phyloP scores from a whole-genome alignment of 371 early-diverging fungal genomes.

The Zopfochytrium polystomum region DNA sequence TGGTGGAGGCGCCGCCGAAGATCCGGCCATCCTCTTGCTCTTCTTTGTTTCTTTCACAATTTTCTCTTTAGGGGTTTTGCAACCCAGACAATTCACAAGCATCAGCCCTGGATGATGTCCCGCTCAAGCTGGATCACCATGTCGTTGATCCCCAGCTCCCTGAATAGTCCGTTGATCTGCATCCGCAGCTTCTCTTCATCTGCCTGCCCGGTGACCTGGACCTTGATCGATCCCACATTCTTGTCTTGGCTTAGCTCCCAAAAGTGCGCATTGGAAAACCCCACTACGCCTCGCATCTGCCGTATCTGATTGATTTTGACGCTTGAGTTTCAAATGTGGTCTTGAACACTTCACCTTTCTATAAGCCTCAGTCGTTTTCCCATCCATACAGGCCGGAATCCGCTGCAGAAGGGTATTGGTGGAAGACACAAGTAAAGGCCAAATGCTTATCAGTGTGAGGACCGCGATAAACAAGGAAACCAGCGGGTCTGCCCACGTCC shows the following conservation, averaged over 20 bases:
- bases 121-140: conserved; percentile 41
- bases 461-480: conserved; percentile 90
- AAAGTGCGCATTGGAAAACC: conserved; percentile 40
- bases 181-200: conserved; percentile 27
- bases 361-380: conserved; percentile 18
- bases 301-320: conserved; percentile 16
- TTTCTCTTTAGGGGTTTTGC: too few relatives aligned
- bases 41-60: too few relatives aligned
- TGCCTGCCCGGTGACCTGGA: conserved; percentile 23
- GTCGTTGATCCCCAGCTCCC: conserved; percentile 36
- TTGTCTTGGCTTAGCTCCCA: conserved; percentile 43
- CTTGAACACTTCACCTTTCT: conserved; percentile 17
- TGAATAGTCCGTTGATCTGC: conserved; percentile 26
- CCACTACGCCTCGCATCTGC: conserved; percentile 37
- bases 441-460: conserved; percentile 78
- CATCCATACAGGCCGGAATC: conserved; percentile 29
- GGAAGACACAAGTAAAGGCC: conserved; percentile 77
- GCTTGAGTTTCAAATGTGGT: too few relatives aligned
- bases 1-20: too few relatives aligned
- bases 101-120: conserved; percentile 25
- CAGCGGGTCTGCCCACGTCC: conserved; percentile 93
- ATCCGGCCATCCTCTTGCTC: too few relatives aligned
- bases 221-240: conserved; percentile 40
- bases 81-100: too few relatives aligned
- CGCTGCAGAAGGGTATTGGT: conserved; percentile 45